These are phyloP conservation scores for Crotalaria pallida DNA, from an alignment of 306 rosid genomes.

Conservation along the genomic window DNA sequence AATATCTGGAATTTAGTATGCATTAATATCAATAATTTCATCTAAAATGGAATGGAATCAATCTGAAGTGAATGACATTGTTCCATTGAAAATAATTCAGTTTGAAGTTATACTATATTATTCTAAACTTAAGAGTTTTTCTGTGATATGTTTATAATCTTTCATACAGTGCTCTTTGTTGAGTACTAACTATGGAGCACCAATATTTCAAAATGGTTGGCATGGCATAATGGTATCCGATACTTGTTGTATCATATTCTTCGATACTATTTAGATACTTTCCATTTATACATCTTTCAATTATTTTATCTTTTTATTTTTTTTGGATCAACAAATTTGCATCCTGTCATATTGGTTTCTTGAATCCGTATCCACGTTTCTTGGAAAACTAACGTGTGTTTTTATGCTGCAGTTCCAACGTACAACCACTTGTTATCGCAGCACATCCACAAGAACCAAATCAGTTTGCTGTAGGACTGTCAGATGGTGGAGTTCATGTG, in stretches of 20 bases:
- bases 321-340: no score
- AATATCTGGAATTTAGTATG: neutral
- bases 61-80: neutral
- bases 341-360: no score
- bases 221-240: no score
- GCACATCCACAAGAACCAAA: slow-evolving; percentile 95
- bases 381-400: neutral
- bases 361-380: no score
- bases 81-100: neutral
- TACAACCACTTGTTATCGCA: slow-evolving; percentile 78
- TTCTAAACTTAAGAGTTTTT: neutral
- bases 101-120: neutral
- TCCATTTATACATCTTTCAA: no score
- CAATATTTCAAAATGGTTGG: no score
- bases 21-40: neutral
- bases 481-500: slow-evolving; percentile 91
- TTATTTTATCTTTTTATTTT: no score
- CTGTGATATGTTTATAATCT: neutral
- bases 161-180: neutral
- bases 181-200: no score
- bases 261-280: no score
- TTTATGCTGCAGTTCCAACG: slow-evolving; percentile 45
- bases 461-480: slow-evolving; percentile 85
- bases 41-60: neutral
- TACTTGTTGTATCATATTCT: no score